phyloP scores from a whole-genome alignment of 2,329 filamentous ascomycete species.

The Botryotinia globosa region DNA sequence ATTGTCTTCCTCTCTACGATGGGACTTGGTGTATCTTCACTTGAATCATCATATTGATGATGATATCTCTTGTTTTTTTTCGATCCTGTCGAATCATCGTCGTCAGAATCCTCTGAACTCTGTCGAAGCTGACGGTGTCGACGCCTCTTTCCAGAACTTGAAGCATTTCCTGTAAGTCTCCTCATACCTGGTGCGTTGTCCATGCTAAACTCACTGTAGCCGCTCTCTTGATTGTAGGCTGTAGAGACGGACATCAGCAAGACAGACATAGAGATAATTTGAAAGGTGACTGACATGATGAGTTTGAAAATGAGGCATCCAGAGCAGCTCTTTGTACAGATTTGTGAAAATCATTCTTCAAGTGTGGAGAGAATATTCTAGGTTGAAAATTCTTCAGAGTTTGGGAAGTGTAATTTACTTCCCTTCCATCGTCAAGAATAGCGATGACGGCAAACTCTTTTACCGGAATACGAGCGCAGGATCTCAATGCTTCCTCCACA shows the following conservation, averaged over 20 bases:
- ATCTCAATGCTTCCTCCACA: slow-evolving; percentile 31
- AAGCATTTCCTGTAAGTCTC: slow-evolving; percentile 25
- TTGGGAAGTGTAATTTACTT: slow-evolving; percentile 29
- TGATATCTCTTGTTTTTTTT: slow-evolving; percentile 30
- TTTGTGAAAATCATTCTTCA: slow-evolving; percentile 25
- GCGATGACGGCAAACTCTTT: slow-evolving; percentile 34
- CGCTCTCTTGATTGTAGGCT: slow-evolving; percentile 28
- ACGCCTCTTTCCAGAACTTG: slow-evolving; percentile 22
- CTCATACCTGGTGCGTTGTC: slow-evolving; percentile 23
- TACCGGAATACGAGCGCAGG: slow-evolving; percentile 29
- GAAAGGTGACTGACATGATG: slow-evolving; percentile 11
- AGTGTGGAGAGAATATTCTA: slow-evolving; percentile 27
- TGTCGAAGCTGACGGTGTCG: slow-evolving; percentile 23
- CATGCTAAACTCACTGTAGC: slow-evolving; percentile 27
- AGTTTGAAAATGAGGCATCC: slow-evolving; percentile 21
- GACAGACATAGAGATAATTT: background rate
- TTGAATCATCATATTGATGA: slow-evolving; percentile 20
- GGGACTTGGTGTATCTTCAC: slow-evolving; percentile 26
- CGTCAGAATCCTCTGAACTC: slow-evolving; percentile 31
- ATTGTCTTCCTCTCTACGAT: slow-evolving; percentile 31
- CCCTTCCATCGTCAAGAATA: slow-evolving; percentile 30
- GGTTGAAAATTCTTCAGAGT: slow-evolving; percentile 27
- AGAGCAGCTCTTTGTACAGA: slow-evolving; percentile 19
- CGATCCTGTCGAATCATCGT: slow-evolving; percentile 25
- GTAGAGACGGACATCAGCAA: slow-evolving; percentile 13